Evolutionary conservation across 179 eudicot genomes (phyloP), one percentile per base, ranked within the genome.

Genomic region (Gypsophila paniculata): DNA sequence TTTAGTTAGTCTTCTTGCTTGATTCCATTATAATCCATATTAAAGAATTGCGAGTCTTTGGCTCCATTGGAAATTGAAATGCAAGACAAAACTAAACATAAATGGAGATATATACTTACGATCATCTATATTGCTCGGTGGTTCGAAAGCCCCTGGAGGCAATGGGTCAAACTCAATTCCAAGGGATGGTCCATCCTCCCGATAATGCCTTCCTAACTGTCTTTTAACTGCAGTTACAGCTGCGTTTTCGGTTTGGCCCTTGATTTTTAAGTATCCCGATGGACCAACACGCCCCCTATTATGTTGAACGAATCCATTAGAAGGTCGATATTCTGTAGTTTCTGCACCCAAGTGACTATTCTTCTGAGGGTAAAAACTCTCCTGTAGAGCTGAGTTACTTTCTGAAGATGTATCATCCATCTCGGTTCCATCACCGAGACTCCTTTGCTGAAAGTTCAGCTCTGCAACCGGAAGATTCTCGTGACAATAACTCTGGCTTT

Each of bases 81-180:
- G 14, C 14, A 0, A 1, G 1, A 46, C 18, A 48, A 52, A 32
- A 60, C 60, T 18, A 34, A 22, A 60, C 19, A 48, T 36, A 68
- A 46, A 26, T 51, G 5, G 21, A 51, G 46, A 19, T 36, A 23
- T 46, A 9, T 10, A 29, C 71, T 15, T 81, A 87, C 97, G 90
- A 71, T 79, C 68, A 64, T 54, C 78, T 18, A 82, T 79, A 70
- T 74, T 82, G 66, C 51, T 77, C 68, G 84, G 83, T 54, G 87
- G 81, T 80, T 92, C 95, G 81, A 94, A 94, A 74, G 99, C 96
- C 60, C 82, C 96, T 54, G 99, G 97, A 70, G 99, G 99, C 78
- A 92, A 91, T 22, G 88, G 87, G 60, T 94, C 96, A 81, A 92
- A 94, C 22, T 90, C 88, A 72, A 92, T 86, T 70, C 95, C 90